Percentiles rank a stretch among this genome's conserved stretches.
Evolutionary conservation across 768 basidiomycete genomes (phyloP).

Genomic region (Podaxis sp.): DNA sequence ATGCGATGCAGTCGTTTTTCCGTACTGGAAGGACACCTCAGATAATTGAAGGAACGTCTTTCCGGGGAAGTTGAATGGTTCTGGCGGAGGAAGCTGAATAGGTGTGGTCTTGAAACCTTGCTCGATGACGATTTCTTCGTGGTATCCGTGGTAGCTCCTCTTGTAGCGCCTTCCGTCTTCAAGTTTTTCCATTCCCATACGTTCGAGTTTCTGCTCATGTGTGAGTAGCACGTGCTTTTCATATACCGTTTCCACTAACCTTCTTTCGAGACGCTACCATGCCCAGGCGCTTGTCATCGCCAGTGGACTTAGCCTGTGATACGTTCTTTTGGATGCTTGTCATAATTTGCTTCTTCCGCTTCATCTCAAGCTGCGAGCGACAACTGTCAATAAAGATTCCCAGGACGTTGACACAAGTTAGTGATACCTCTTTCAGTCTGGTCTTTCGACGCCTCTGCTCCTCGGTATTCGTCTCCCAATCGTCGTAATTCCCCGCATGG

Average conservation of each 20-base stretch:
- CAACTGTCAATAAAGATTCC: background rate
- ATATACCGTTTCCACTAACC: constrained; percentile 17
- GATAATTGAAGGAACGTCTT: constrained; percentile 32
- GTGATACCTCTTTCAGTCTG: constrained; percentile 40
- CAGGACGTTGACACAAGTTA: background rate
- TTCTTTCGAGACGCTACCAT: constrained; percentile 59
- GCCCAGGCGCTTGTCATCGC: constrained; percentile 58
- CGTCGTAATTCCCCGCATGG: constrained; percentile 56
- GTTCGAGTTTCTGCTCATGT: constrained; percentile 28
- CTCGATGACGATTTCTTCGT: constrained; percentile 35
- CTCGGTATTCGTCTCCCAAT: constrained; percentile 45
- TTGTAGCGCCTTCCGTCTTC: constrained; percentile 32
- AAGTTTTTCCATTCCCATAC: constrained; percentile 33
- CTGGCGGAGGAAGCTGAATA: constrained; percentile 31
- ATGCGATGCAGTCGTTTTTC: constrained; percentile 18
- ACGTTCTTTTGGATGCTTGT: constrained; percentile 53
- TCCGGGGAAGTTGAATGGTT: constrained; percentile 30
- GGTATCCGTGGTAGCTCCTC: constrained; percentile 32
- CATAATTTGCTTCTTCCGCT: constrained; percentile 44
- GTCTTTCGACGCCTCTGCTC: constrained; percentile 45
- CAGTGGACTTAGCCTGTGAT: constrained; percentile 51
- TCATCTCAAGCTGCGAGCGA: constrained; percentile 29
- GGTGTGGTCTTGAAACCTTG: constrained; percentile 34
- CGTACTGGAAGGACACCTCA: constrained; percentile 33
- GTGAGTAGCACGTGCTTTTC: background rate